Conservation (phyloP, 768 basidiomycete species). For the Ramaria sp. region DNA sequence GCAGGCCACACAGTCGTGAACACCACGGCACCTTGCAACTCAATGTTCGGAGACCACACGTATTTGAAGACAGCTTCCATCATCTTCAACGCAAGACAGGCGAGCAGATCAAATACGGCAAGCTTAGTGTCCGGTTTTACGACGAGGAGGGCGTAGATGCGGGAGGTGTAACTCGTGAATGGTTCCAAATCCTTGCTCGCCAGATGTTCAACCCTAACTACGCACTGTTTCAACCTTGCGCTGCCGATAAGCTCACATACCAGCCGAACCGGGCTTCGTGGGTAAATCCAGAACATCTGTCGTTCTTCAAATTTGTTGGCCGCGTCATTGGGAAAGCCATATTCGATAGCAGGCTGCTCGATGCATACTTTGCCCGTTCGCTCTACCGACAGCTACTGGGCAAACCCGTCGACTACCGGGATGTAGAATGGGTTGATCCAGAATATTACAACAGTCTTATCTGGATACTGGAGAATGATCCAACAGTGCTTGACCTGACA, state of each 20-base stretch:
- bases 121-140: slow-evolving; percentile 91
- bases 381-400: slow-evolving; percentile 91
- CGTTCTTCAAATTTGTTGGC: slow-evolving; percentile 98
- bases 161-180: slow-evolving; percentile 94
- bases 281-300: slow-evolving; percentile 92
- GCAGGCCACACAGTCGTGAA: slow-evolving; percentile 67
- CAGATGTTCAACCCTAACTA: slow-evolving; percentile 99
- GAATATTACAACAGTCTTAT: slow-evolving; percentile 97
- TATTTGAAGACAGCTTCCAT: slow-evolving; percentile 97
- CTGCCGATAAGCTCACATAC: slow-evolving; percentile 89
- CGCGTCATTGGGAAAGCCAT: slow-evolving; percentile 97
- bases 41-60: slow-evolving; percentile 80
- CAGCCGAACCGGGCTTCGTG: slow-evolving; percentile 91
- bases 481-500: slow-evolving; percentile 73
- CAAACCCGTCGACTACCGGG: slow-evolving; percentile 89
- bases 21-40: slow-evolving; percentile 77
- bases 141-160: slow-evolving; percentile 98
- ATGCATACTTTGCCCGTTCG: slow-evolving; percentile 96
- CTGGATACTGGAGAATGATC: slow-evolving; percentile 98
- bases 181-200: slow-evolving; percentile 95
- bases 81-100: slow-evolving; percentile 81
- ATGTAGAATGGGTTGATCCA: slow-evolving; percentile 96
- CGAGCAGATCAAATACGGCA: slow-evolving; percentile 96
- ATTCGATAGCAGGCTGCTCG: slow-evolving; percentile 89
- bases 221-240: slow-evolving; percentile 95